These are phyloP conservation scores for Candida wancherniae DNA, from an alignment of 805 yeast species.

Conservation along the genomic window DNA sequence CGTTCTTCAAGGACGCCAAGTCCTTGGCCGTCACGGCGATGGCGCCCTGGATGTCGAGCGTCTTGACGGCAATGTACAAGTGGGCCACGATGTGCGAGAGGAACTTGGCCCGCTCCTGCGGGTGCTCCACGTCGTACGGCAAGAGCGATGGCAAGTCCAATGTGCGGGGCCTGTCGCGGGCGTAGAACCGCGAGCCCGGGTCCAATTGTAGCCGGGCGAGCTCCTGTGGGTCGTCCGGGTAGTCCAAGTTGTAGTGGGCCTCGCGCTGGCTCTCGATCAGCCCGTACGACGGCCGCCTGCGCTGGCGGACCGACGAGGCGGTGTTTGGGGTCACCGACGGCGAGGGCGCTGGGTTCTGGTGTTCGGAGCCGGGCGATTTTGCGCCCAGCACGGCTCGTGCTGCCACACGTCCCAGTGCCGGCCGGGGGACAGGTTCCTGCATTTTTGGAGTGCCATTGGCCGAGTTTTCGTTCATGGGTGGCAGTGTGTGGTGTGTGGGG, in stretches of 20 bases:
- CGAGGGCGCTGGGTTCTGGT: neutral
- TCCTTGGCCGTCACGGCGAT: constrained; percentile 66
- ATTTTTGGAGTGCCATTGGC: too few relatives aligned
- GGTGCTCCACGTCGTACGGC: constrained; percentile 73
- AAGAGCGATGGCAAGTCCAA: constrained; percentile 42
- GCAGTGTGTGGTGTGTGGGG: too few relatives aligned
- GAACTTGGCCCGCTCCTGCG: constrained; percentile 65
- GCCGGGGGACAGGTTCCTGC: too few relatives aligned
- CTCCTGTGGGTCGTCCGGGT: constrained; percentile 39
- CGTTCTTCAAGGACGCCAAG: constrained; percentile 41
- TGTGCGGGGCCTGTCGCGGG: constrained; percentile 38
- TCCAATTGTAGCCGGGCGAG: constrained; percentile 26
- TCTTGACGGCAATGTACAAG: constrained; percentile 68
- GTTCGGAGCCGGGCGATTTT: neutral
- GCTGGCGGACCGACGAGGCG: constrained; percentile 7
- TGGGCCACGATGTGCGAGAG: constrained; percentile 76
- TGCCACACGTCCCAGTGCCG: too few relatives aligned
- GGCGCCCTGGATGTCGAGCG: constrained; percentile 70
- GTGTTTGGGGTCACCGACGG: constrained; percentile 24
- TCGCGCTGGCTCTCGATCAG: constrained; percentile 28
- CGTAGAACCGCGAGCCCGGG: constrained; percentile 33
- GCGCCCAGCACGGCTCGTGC: too few relatives aligned
- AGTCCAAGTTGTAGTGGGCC: constrained; percentile 46
- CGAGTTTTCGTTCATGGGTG: too few relatives aligned
- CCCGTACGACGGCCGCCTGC: constrained; percentile 30